Evolutionary conservation across 2,329 filamentous ascomycete species (phyloP).

Genomic region (Cercospora sesami): DNA sequence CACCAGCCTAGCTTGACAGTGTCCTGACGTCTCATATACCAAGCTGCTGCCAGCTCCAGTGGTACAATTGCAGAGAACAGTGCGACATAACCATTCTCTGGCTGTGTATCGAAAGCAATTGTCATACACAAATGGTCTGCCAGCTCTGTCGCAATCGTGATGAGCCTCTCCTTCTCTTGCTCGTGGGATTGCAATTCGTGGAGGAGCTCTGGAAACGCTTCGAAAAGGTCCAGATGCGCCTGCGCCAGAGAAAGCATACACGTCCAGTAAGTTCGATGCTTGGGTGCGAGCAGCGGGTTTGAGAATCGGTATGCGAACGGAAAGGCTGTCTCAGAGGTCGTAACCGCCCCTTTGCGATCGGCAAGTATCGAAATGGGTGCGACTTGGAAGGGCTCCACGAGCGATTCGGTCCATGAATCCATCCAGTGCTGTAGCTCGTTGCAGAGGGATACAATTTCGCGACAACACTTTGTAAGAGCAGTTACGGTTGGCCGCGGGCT

Average conservation of each 20-base stretch:
- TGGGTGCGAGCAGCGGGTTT: constrained; percentile 4
- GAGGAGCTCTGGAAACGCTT: constrained; percentile 7
- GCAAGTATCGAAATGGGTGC: background rate
- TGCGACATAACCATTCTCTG: constrained; percentile 16
- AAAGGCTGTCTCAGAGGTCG: background rate
- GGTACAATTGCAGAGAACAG: constrained; percentile 13
- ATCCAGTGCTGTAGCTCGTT: constrained; percentile 1
- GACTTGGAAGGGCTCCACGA: background rate
- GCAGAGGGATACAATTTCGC: constrained; percentile 2
- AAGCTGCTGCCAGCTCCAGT: constrained; percentile 13
- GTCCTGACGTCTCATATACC: constrained; percentile 6
- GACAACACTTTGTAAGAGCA: background rate
- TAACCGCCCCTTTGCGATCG: background rate
- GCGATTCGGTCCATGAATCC: background rate
- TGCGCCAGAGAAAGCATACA: constrained; percentile 7
- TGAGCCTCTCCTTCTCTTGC: background rate
- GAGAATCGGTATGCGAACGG: constrained; percentile 8
- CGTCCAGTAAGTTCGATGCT: constrained; percentile 20
- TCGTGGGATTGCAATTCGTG: background rate
- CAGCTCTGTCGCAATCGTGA: constrained; percentile 1
- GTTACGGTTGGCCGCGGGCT: background rate
- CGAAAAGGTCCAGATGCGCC: constrained; percentile 14
- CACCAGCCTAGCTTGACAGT: constrained; percentile 16
- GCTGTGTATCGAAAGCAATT: constrained; percentile 14
- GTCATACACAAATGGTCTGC: constrained; percentile 19